A percentile compares a stretch with the other conserved stretches of the same genome.
phyloP scores from a whole-genome alignment of 1,284 basidiomycete genomes.

The Puccinia coronata region DNA sequence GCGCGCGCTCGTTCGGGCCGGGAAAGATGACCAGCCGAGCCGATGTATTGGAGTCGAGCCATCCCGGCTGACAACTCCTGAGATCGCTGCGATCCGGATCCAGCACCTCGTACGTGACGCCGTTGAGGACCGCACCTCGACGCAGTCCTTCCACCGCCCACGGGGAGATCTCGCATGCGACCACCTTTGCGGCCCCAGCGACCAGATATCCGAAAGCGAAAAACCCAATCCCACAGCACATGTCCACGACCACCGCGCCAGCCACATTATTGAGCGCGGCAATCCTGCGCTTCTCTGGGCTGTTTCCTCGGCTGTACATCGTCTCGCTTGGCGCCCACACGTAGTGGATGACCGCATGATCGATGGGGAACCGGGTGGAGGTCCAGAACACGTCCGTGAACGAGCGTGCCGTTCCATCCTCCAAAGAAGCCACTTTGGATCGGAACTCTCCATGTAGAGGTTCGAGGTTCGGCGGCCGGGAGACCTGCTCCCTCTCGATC shows the following conservation, averaged over 20 bases:
- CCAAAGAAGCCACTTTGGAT: neutral
- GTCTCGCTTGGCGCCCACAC: constrained; percentile 41
- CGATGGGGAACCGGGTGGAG: constrained; percentile 21
- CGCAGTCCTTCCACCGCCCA: constrained; percentile 41
- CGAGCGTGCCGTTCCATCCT: neutral
- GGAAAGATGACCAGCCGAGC: constrained; percentile 11
- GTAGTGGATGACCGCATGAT: neutral
- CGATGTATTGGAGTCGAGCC: neutral
- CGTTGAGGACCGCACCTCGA: constrained; percentile 20
- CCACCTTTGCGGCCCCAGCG: constrained; percentile 26
- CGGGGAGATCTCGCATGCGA: constrained; percentile 34
- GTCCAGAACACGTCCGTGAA: constrained; percentile 39
- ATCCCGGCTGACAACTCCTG: neutral
- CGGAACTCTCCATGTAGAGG: constrained; percentile 19
- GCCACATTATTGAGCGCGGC: constrained; percentile 1
- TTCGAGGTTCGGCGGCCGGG: constrained; percentile 10
- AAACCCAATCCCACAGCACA: constrained; percentile 45
- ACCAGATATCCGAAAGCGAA: constrained; percentile 30
- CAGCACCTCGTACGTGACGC: neutral
- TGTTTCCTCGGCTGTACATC: constrained; percentile 43
- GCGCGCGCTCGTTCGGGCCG: neutral
- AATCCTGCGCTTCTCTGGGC: constrained; percentile 30
- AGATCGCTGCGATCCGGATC: neutral
- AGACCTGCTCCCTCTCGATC: constrained; percentile 19
- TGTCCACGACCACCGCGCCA: constrained; percentile 24